Evolutionary conservation across 805 yeast species (phyloP), one percentile per base, ranked within the genome.

Genomic region (Kluyveromyces siamensis): DNA sequence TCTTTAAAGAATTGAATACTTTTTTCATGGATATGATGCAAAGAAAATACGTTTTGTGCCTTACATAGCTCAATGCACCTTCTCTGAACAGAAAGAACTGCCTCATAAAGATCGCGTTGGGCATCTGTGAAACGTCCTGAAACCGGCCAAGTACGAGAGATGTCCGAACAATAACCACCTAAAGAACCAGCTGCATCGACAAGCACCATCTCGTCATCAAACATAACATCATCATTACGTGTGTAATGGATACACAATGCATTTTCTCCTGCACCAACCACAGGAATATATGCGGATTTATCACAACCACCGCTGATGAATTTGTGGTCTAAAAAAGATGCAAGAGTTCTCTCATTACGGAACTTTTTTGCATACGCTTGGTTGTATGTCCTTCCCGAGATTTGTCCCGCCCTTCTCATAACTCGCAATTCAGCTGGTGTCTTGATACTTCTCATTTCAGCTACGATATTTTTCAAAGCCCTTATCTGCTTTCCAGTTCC

Each of bases 111-210:
- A 51, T 91, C 98, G 46, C 75, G 75, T 65, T 93, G 99, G 2
- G 96, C 80, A 9, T 72, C 77, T 2, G 85, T 68, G 63, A 93
- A 93, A 44, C 68, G 70, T 2, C 95, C 87, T 37, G 76, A 76
- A 44, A 81, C 83, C 6, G 99, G 99, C 97, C 98, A 93, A 0
- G 97, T 84, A 54, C 99, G 76, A 2, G 98, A 90, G 42, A 93
- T 93, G 66, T 93, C 99, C 1, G 97, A 83, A 61, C 96, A 83
- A 66, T 93, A 93, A 1, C 97, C 97, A 39, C 98, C 99, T 40
- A 84, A 65, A 45, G 85, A 77, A 5, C 98, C 99, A 1, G 95
- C 95, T 3, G 98, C 98, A 66, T 93, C 99, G 2, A 93, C 89
- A 27, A 93, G 77, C 8, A 89, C 96, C 73, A 87, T 69, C 53